Conservation (phyloP, 306 rosid species). For the Arachis hypogaea region DNA sequence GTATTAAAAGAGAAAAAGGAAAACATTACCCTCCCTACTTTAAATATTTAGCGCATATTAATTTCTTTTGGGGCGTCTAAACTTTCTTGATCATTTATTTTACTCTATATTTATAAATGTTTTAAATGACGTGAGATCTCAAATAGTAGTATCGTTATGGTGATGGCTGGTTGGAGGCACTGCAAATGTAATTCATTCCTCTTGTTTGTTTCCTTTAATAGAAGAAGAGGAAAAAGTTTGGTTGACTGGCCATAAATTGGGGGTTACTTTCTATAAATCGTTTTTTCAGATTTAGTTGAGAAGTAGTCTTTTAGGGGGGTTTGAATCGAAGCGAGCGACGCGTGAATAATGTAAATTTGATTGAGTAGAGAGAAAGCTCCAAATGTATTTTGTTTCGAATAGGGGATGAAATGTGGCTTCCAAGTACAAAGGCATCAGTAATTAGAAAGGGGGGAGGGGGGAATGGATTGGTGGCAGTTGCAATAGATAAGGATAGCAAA, state of each 20-base stretch:
- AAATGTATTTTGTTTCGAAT: not conserved
- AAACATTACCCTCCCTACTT: no score
- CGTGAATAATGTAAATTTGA: not conserved
- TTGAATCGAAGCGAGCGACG: not conserved
- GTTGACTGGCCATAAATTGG: conserved; percentile 38
- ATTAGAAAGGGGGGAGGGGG: conserved; percentile 54
- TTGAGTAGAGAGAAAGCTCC: not conserved
- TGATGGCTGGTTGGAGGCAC: not conserved
- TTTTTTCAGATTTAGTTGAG: conserved; percentile 22
- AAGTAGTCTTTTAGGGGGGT: not conserved
- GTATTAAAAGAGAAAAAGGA: no score
- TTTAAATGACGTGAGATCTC: not conserved
- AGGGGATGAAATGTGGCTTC: conserved; percentile 58
- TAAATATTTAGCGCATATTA: no score
- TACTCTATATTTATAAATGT: not conserved
- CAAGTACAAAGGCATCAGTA: conserved; percentile 35
- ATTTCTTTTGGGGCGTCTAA: no score
- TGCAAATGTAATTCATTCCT: not conserved
- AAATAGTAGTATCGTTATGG: not conserved
- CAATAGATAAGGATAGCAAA: conserved; percentile 70
- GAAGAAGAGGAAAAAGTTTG: conserved; percentile 31
- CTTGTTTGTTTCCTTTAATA: not conserved
- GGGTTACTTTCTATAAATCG: conserved; percentile 32
- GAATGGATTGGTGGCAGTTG: conserved; percentile 80
- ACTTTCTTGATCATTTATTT: not conserved